Percentiles rank a stretch among this genome's conserved stretches.
Conservation (phyloP, 225 moss, liverwort and hornwort species). For the Pleurozium schreberi region DNA sequence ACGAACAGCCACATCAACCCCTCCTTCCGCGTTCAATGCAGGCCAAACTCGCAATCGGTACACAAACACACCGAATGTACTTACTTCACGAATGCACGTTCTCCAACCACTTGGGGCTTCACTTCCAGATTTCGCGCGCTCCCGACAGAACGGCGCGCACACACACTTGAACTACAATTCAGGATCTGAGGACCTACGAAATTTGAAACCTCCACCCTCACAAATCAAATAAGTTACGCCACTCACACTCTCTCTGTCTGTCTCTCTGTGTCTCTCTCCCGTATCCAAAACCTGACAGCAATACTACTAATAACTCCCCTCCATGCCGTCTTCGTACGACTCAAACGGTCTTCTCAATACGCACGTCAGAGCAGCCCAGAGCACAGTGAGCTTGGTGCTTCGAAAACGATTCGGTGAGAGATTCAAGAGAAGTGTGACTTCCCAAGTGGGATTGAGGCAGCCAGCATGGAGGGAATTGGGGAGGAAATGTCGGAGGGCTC, state of each 20-base stretch:
- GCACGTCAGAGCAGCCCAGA: not conserved
- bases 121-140: not conserved
- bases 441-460: not conserved
- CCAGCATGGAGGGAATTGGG: not conserved
- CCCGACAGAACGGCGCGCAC: not conserved
- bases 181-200: not conserved
- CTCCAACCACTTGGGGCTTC: not conserved
- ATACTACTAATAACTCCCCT: not conserved
- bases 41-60: not conserved
- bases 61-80: not conserved
- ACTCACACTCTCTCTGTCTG: not conserved
- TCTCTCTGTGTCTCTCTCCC: not conserved
- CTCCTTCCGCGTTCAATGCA: not conserved
- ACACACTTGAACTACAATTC: not conserved
- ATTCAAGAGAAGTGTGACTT: not conserved
- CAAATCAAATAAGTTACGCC: not conserved
- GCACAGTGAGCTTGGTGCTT: not conserved
- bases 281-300: not conserved
- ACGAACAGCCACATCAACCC: constrained; percentile 1
- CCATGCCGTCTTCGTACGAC: not conserved
- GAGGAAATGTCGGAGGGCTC: not conserved
- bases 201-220: not conserved
- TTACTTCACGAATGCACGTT: not conserved
- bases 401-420: not conserved
- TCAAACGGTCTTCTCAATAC: constrained; percentile 5